phyloP scores from a whole-genome alignment of 2,329 filamentous ascomycete species.

The Aspergillus sp. region DNA sequence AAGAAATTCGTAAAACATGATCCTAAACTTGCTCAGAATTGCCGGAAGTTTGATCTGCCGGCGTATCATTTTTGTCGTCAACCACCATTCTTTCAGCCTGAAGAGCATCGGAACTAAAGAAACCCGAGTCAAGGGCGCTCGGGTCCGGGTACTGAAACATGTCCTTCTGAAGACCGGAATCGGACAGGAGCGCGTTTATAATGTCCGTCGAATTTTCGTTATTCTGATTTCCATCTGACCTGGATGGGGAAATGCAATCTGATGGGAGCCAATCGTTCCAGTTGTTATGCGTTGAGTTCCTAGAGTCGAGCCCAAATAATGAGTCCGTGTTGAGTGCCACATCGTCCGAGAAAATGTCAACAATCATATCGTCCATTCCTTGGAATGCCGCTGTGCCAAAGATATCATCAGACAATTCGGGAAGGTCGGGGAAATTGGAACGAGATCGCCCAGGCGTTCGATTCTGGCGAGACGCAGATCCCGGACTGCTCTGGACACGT shows the following conservation, averaged over 20 bases:
- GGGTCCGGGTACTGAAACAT: slow-evolving; percentile 32
- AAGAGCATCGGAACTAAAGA: slow-evolving; percentile 38
- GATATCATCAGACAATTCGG: slow-evolving; percentile 22
- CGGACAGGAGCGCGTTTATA: slow-evolving; percentile 37
- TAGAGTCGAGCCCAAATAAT: slow-evolving; percentile 30
- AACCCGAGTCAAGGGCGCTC: slow-evolving; percentile 34
- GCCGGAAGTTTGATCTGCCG: slow-evolving; percentile 14
- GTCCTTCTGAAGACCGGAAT: slow-evolving; percentile 32
- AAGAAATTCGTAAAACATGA: slow-evolving; percentile 23
- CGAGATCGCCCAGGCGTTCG: slow-evolving; percentile 27
- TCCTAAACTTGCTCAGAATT: slow-evolving; percentile 14
- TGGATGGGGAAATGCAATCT: slow-evolving; percentile 33
- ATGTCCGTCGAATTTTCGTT: slow-evolving; percentile 30
- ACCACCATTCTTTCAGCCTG: slow-evolving; percentile 24
- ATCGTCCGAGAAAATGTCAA: slow-evolving; percentile 40
- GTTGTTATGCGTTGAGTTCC: slow-evolving; percentile 23
- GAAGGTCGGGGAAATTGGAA: slow-evolving; percentile 17
- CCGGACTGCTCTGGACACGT: slow-evolving; percentile 27
- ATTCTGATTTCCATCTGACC: slow-evolving; percentile 26
- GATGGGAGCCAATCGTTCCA: slow-evolving; percentile 41
- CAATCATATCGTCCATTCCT: slow-evolving; percentile 35
- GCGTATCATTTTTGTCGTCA: slow-evolving; percentile 22
- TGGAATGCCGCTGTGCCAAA: slow-evolving; percentile 29
- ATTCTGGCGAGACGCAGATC: slow-evolving; percentile 21
- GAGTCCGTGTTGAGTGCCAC: slow-evolving; percentile 24